phyloP scores from a whole-genome alignment of 495 filamentous ascomycete species.

The Penicillium daleae region DNA sequence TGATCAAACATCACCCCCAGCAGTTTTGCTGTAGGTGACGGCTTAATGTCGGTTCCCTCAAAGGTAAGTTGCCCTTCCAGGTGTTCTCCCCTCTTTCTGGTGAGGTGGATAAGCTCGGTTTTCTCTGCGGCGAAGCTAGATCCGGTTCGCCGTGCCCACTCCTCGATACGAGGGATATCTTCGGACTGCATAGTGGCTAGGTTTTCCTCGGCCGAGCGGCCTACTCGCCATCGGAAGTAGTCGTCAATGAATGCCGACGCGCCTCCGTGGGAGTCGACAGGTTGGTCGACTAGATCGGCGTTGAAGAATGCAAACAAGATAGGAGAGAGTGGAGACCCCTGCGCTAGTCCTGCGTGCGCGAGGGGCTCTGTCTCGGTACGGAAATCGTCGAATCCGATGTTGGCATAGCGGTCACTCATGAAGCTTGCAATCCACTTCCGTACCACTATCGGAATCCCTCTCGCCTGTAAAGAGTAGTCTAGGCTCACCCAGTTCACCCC shows the following conservation, averaged over 20 bases:
- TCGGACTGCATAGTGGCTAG: slow-evolving; percentile 14
- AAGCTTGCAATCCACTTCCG: slow-evolving; percentile 33
- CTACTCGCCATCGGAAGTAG: slow-evolving; percentile 28
- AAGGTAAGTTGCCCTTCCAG: background rate
- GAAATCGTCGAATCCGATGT: slow-evolving; percentile 33
- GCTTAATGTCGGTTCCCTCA: background rate
- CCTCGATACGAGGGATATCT: slow-evolving; percentile 23
- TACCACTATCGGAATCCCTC: slow-evolving; percentile 21
- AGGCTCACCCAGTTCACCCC: slow-evolving; percentile 32
- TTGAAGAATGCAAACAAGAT: slow-evolving; percentile 38
- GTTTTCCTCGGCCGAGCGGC: slow-evolving; percentile 27
- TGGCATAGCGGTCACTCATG: slow-evolving; percentile 26
- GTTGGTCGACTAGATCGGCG: slow-evolving; percentile 29
- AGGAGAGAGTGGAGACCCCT: slow-evolving; percentile 33
- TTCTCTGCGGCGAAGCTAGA: slow-evolving; percentile 29
- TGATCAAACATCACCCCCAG: slow-evolving; percentile 9
- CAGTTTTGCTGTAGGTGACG: slow-evolving; percentile 4
- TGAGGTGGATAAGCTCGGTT: slow-evolving; percentile 33
- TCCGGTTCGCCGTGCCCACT: slow-evolving; percentile 20
- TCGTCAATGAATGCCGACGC: slow-evolving; percentile 33
- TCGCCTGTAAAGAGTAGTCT: slow-evolving; percentile 18
- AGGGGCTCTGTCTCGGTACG: background rate
- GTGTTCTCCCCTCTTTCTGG: slow-evolving; percentile 12
- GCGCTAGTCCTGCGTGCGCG: slow-evolving; percentile 15
- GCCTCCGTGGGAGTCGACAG: slow-evolving; percentile 22